These are phyloP conservation scores for Aspergillus sp. DNA, from an alignment of 2,329 filamentous ascomycete species.

Conservation along the genomic window DNA sequence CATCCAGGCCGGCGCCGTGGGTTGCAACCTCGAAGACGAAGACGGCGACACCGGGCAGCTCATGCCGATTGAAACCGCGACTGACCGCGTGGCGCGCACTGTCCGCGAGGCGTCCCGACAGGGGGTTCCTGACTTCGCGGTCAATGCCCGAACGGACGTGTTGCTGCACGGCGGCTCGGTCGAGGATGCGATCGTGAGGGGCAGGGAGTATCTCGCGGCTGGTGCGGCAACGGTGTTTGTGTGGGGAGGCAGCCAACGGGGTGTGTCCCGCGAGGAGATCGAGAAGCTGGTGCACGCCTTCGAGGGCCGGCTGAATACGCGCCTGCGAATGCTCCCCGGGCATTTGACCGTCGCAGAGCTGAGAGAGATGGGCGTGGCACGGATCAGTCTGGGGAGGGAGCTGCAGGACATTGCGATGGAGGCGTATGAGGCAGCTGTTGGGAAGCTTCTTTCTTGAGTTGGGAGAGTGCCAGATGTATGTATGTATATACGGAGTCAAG, in stretches of 20 bases:
- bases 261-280: constrained; percentile 40
- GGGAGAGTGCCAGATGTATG: no score
- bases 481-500: no score
- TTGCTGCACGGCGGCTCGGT: constrained; percentile 37
- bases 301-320: constrained; percentile 43
- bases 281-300: constrained; percentile 40
- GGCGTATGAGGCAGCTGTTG: no score
- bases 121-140: constrained; percentile 46
- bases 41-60: constrained; percentile 28
- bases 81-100: constrained; percentile 34
- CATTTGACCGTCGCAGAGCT: constrained; percentile 37
- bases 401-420: constrained; percentile 37
- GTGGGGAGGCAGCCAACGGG: constrained; percentile 44
- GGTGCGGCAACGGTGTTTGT: constrained; percentile 54
- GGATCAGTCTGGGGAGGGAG: constrained; percentile 47
- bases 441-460: no score
- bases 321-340: constrained; percentile 30
- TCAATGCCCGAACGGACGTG: constrained; percentile 51
- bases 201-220: constrained; percentile 48
- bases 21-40: constrained; percentile 52
- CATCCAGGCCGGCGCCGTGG: constrained; percentile 45
- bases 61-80: constrained; percentile 39
- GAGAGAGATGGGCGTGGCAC: constrained; percentile 43
- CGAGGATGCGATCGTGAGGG: constrained; percentile 44
- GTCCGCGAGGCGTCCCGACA: constrained; percentile 28